Base-by-base conservation (phyloP, 257 asterid genomes). In the Marsdenia floribunda region DNA sequence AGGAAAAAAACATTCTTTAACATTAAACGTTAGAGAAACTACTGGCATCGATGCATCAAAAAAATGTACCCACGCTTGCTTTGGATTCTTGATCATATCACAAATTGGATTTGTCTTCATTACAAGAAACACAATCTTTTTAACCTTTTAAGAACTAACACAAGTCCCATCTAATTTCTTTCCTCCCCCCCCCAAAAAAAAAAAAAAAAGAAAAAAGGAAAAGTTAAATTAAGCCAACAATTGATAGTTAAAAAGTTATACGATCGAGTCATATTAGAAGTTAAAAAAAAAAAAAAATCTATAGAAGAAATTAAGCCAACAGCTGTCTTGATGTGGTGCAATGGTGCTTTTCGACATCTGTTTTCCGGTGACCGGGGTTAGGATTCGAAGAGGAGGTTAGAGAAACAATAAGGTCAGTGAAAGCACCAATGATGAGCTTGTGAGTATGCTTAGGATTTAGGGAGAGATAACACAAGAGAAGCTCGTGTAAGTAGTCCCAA, bases 401-500 rank as follows among this genome's bases (percentile, higher is more conserved):
- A 29, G 96, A 81, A 1, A 89, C 87, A 71, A 89, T 59, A 54
- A 92, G 85, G 86, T 90, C 97, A 0, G 98, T 78, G 15, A 89
- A 92, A 47, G 98, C 98, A 14, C 84, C 81, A 16, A 92, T 67
- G 0, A 92, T 88, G 26, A 84, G 82, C 78, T 89, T 92, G 60
- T 92, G 98, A 9, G 93, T 78, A 74, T 89, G 89, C 74, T 88
- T 80, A 33, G 94, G 91, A 74, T 92, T 92, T 19, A 90, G 73
- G 19, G 86, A 72, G 12, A 92, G 80, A 60, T 90, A 92, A 73
- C 96, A 88, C 71, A 85, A 29, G 19, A 92, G 89, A 46, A 92
- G 91, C 76, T 90, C 93, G 73, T 86, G 91, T 84, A 92, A 79
- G 42, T 84, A 86, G 2, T 86, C 93, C 97, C 90, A 87, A 46